These are phyloP conservation scores for Phyllosticta paracitricarpa DNA, from an alignment of 2,329 filamentous ascomycete species.

Conservation along the genomic window DNA sequence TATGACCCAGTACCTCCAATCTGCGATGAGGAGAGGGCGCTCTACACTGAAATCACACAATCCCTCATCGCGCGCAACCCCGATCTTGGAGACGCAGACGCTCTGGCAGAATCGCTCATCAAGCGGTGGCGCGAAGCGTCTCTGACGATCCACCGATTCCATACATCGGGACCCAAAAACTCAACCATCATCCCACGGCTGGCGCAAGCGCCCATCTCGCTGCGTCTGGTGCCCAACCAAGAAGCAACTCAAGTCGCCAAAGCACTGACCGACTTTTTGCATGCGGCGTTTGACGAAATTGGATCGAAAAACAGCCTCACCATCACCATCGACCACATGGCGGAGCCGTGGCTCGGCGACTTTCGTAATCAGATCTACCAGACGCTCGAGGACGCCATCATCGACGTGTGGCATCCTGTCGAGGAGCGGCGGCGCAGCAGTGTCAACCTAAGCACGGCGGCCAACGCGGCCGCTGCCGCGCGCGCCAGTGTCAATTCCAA, in stretches of 20 bases:
- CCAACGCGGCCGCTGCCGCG: background rate
- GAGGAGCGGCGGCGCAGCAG: conserved; percentile 22
- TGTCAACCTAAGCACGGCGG: conserved; percentile 4
- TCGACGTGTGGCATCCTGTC: conserved; percentile 67
- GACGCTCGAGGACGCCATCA: conserved; percentile 75
- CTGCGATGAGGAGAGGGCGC: conserved; percentile 62
- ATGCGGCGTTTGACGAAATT: conserved; percentile 60
- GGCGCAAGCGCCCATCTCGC: conserved; percentile 77
- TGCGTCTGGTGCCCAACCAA: conserved; percentile 89
- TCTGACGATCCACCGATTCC: conserved; percentile 84
- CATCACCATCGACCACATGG: conserved; percentile 81
- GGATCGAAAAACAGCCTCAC: conserved; percentile 72
- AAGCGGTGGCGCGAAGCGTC: conserved; percentile 92
- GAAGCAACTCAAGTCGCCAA: conserved; percentile 68
- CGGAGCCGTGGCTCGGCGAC: conserved; percentile 93
- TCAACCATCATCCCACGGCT: conserved; percentile 85
- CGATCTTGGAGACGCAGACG: conserved; percentile 50
- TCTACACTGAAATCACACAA: conserved; percentile 75
- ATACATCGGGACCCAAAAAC: conserved; percentile 79
- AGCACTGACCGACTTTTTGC: conserved; percentile 56
- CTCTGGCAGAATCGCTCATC: conserved; percentile 79
- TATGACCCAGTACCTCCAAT: conserved; percentile 75
- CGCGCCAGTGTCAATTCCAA: conserved; percentile 6
- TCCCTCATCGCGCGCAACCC: conserved; percentile 66
- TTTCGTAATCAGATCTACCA: conserved; percentile 84